Evolutionary conservation across 2,329 filamentous ascomycete genomes (phyloP).

Genomic region (Monosporascus ibericus): DNA sequence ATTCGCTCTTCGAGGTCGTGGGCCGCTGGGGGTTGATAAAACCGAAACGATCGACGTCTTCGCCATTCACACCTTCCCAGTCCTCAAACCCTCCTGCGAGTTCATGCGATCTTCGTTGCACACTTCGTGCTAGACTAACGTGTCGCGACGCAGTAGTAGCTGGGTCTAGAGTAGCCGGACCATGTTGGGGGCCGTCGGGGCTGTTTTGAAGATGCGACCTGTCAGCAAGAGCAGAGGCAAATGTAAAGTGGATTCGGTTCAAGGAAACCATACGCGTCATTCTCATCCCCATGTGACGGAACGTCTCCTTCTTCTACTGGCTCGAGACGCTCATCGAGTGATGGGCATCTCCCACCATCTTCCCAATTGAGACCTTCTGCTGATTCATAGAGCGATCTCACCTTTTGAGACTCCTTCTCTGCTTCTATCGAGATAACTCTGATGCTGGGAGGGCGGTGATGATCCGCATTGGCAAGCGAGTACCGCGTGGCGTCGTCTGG

Average conservation of each 20-base stretch:
- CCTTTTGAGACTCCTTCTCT: conserved; percentile 60
- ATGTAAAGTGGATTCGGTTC: conserved; percentile 21
- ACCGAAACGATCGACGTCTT: conserved; percentile 61
- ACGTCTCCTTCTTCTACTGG: conserved; percentile 43
- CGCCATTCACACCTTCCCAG: conserved; percentile 58
- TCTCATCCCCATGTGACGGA: conserved; percentile 46
- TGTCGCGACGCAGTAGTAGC: conserved; percentile 30
- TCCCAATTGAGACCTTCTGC: conserved; percentile 48
- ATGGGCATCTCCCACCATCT: conserved; percentile 42
- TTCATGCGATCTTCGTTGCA: conserved; percentile 29
- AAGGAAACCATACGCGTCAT: conserved; percentile 54
- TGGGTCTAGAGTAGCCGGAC: conserved; percentile 23
- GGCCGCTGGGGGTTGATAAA: conserved; percentile 51
- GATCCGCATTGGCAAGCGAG: conserved; percentile 9
- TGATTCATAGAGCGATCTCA: conserved; percentile 59
- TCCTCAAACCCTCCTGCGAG: conserved; percentile 57
- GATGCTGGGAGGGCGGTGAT: conserved; percentile 36
- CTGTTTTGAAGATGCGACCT: conserved; percentile 18
- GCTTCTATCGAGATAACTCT: conserved; percentile 48
- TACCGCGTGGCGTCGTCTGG: conserved; percentile 2
- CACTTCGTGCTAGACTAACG: conserved; percentile 32
- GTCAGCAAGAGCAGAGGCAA: conserved; percentile 22
- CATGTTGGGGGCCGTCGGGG: conserved; percentile 18
- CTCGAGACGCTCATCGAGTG: conserved; percentile 40
- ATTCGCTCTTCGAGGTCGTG: conserved; percentile 35